Base-by-base conservation (phyloP, 1,284 basidiomycete species). In the Cryptococcus depauperatus region DNA sequence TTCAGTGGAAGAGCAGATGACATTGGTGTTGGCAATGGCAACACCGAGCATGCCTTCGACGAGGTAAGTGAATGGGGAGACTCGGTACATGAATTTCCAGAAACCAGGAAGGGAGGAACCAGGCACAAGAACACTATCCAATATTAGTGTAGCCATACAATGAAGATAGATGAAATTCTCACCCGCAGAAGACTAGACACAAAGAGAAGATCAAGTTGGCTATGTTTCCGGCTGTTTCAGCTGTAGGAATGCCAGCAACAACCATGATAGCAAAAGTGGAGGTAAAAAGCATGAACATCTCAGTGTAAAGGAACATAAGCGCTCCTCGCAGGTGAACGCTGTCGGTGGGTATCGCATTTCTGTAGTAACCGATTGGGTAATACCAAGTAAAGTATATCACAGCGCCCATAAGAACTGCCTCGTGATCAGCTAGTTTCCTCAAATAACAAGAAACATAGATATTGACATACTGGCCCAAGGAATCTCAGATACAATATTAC, bases 51-150 rank as follows among this genome's bases (percentile, higher is more conserved):
- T 64, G 10, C 69, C 69, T 46, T 74, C 72, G 34, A 71, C 62
- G 19, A 73, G 48, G 51, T 70, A 73, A 7, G 82, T 84, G 69
- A 80, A 86, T 0, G 85, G 85, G 2, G 83, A 84, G 5, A 84
- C 66, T 40, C 76, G 77, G 69, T 87, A 85, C 81, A 87, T 84
- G 82, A 85, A 89, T 53, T 73, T 73, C 85, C 84, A 87, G 81
- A 84, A 87, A 11, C 61, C 59, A 5, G 80, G 81, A 5, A 87
- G 77, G 25, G 55, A 45, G 25, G 52, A 32, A 39, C 53, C 48
- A 1, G 66, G 53, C 18, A 64, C 69, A 13, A 74, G 57, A 28
- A 73, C 68, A 57, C 81, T 77, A 67, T 76, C 3, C 21, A 28
- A 14, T n/a, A 23, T 5, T 25, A 9, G 37, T 25, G 34, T n/a